Evolutionary conservation across 163 green algal genomes (phyloP).

Genomic region (Chloromonas sp.): DNA sequence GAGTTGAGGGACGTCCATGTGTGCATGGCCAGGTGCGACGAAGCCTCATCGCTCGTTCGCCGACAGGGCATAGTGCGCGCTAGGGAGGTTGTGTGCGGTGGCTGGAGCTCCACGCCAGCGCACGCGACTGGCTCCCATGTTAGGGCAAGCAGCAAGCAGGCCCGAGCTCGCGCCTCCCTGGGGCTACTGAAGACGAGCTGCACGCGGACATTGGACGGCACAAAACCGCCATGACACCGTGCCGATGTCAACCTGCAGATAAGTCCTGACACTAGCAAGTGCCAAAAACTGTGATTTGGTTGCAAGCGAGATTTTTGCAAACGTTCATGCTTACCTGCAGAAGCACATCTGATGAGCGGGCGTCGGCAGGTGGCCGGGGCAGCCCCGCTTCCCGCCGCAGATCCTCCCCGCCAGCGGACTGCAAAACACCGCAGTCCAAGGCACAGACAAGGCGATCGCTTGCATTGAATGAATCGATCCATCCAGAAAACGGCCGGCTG

Average conservation of each 20-base stretch:
- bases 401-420: background rate
- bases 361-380: too few relatives aligned
- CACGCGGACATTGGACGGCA: background rate
- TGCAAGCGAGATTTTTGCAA: background rate
- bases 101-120: slow-evolving; percentile 5
- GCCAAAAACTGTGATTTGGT: background rate
- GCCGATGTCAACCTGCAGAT: too few relatives aligned
- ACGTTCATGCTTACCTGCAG: background rate
- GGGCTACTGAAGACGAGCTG: slow-evolving; percentile 10
- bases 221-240: background rate
- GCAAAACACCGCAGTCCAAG: background rate
- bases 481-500: too few relatives aligned
- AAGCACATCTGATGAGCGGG: too few relatives aligned
- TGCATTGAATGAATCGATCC: too few relatives aligned
- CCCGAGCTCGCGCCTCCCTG: slow-evolving; percentile 5
- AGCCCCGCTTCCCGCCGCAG: too few relatives aligned
- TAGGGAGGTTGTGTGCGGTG: slow-evolving; percentile 4
- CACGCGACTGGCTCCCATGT: slow-evolving; percentile 14
- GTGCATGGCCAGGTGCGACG: background rate
- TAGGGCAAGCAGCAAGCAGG: slow-evolving; percentile 17
- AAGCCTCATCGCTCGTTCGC: background rate
- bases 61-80: background rate
- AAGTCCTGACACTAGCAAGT: background rate
- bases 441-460: background rate
- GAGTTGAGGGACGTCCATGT: slow-evolving; percentile 3